Conservation (phyloP, 768 basidiomycete genomes). For the Suillus subaureus region DNA sequence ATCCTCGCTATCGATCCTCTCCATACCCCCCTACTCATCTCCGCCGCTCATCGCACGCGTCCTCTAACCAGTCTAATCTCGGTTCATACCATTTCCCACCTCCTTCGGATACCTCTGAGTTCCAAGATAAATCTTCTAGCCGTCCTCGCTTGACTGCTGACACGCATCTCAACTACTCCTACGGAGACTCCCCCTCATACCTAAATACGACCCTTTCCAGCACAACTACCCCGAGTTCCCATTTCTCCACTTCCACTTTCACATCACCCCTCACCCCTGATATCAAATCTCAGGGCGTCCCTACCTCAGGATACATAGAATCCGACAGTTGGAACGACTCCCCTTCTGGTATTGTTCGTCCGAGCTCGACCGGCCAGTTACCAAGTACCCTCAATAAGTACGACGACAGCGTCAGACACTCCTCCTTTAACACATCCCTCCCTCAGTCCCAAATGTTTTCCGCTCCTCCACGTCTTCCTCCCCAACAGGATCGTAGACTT, state of each 20-base stretch:
- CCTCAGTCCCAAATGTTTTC: conserved; percentile 64
- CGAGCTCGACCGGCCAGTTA: conserved; percentile 65
- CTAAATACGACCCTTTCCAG: conserved; percentile 53
- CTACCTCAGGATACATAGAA: conserved; percentile 47
- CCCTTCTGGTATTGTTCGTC: conserved; percentile 62
- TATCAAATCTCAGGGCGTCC: conserved; percentile 45
- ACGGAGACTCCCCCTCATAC: conserved; percentile 48
- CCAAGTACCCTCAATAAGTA: conserved; percentile 59
- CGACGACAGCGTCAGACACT: conserved; percentile 70
- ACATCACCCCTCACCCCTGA: conserved; percentile 50
- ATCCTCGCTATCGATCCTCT: conserved; percentile 51
- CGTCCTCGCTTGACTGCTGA: conserved; percentile 55
- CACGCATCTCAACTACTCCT: conserved; percentile 45
- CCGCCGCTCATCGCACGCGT: conserved; percentile 48
- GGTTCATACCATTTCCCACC: conserved; percentile 61
- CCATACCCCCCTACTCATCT: conserved; percentile 56
- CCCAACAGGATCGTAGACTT: conserved; percentile 67
- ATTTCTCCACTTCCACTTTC: conserved; percentile 50
- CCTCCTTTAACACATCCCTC: conserved; percentile 63
- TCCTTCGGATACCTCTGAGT: conserved; percentile 40
- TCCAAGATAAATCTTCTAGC: conserved; percentile 32
- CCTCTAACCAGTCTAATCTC: conserved; percentile 40
- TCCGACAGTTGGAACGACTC: conserved; percentile 58
- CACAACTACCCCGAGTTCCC: conserved; percentile 52
- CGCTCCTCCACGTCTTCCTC: conserved; percentile 71